Base-by-base conservation (phyloP, 345 rosid species). In the Eucalyptus globulus region DNA sequence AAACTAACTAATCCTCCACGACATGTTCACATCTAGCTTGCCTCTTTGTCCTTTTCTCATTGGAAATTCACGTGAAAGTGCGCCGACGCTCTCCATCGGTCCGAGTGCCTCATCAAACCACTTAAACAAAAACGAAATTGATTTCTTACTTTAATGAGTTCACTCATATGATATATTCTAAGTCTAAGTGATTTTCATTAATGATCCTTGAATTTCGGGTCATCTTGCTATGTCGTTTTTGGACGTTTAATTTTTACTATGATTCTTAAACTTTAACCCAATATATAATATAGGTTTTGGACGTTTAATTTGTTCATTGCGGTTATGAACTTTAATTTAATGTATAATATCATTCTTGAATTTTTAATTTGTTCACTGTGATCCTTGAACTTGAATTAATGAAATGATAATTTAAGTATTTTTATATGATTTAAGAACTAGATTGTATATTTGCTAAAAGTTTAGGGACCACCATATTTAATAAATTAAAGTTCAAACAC, bases 351-450 rank as follows among this genome's bases (percentile, higher is more conserved):
- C 12, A 5, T 69, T 17, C 0, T 34, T 17, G 13, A 34, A 69
- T 0, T 69, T 69, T 69, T 34, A 9, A 34, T 69, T 31, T 69
- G 0, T 69, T 69, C 0, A 5, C 5, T 37, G 0, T 6, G 3
- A 22, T 21, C 0, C 0, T 4, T 56, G 6, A 60, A 26, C 0
- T 27, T 60, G 29, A 60, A 60, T 26, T 60, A 27, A 60, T 27
- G 2, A 60, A 12, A 67, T 0, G 11, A 67, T 7, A 15, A 67
- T 27, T 26, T 27, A 0, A 0, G 8, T 60, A 27, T 12, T 60
- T 60, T 11, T 27, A 27, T 60, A 27, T 60, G 13, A 12, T 60
- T 27, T 60, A 27, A 60, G 4, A 60, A 27, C 1, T 27, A 0
- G 6, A 67, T 14, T 67, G 2, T 67, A 14, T 4, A n/a, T 6